Evolutionary conservation across 768 basidiomycete genomes (phyloP).

Genomic region (Lactarius sanguifluus): DNA sequence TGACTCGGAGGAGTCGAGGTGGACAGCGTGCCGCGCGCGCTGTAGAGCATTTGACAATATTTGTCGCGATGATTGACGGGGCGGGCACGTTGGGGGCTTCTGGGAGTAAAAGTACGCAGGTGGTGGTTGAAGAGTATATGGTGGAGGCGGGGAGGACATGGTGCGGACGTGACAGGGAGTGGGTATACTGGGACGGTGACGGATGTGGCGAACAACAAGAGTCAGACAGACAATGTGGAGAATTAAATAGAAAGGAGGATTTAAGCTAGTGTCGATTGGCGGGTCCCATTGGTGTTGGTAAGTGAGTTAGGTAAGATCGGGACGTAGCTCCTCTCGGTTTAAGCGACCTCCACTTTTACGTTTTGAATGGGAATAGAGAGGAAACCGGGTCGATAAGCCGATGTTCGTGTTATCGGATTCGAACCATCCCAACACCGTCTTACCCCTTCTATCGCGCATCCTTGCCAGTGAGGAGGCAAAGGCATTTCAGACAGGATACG

Average conservation of each 20-base stretch:
- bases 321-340: neutral
- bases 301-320: constrained; percentile 1
- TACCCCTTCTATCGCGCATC: no score
- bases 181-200: neutral
- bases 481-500: no score
- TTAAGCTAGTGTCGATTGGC: neutral
- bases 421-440: no score
- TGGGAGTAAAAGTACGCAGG: neutral
- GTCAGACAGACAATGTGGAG: neutral
- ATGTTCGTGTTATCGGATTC: no score
- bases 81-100: neutral
- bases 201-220: neutral
- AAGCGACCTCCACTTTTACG: no score
- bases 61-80: constrained; percentile 9
- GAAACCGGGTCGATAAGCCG: no score
- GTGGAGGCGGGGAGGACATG: constrained; percentile 9
- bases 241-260: neutral
- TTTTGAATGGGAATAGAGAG: no score
- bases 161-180: no score
- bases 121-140: neutral
- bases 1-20: constrained; percentile 2
- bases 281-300: neutral
- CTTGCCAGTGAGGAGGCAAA: no score
- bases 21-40: constrained; percentile 18
- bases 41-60: constrained; percentile 7